Evolutionary conservation across 163 green algal species (phyloP).

Genomic region (Chloromonas sp.): DNA sequence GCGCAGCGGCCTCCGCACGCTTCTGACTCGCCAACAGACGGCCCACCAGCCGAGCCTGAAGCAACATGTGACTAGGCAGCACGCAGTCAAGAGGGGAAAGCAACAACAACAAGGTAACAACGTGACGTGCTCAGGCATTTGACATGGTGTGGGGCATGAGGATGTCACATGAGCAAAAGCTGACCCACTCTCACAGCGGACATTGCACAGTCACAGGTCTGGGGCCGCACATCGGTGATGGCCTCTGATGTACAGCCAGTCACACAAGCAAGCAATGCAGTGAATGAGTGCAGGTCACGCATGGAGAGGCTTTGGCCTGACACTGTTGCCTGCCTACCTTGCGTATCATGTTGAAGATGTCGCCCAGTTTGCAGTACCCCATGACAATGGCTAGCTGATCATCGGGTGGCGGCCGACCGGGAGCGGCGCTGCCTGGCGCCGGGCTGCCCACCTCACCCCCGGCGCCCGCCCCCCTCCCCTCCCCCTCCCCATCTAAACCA

Average conservation of each 20-base stretch:
- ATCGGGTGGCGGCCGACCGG: background rate
- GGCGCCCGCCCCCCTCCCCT: no score
- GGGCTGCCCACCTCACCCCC: background rate
- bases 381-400: conserved; percentile 45
- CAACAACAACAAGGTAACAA: background rate
- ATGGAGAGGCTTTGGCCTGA: no score
- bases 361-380: conserved; percentile 46
- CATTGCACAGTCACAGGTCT: no score
- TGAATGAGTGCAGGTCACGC: no score
- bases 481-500: no score
- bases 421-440: background rate
- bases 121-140: no score
- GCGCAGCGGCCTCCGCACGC: conserved; percentile 3
- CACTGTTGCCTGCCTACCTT: conserved; percentile 8
- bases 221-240: no score
- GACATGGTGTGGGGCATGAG: no score
- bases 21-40: background rate
- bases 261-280: no score
- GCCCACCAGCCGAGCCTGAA: conserved; percentile 21
- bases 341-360: conserved; percentile 42
- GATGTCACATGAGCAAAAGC: no score
- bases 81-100: background rate
- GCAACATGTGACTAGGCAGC: background rate
- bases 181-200: no score
- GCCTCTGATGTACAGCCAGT: no score